Evolutionary conservation across 202 grass and related monocot species (phyloP).

Genomic region (Schoenoplectus triqueter): DNA sequence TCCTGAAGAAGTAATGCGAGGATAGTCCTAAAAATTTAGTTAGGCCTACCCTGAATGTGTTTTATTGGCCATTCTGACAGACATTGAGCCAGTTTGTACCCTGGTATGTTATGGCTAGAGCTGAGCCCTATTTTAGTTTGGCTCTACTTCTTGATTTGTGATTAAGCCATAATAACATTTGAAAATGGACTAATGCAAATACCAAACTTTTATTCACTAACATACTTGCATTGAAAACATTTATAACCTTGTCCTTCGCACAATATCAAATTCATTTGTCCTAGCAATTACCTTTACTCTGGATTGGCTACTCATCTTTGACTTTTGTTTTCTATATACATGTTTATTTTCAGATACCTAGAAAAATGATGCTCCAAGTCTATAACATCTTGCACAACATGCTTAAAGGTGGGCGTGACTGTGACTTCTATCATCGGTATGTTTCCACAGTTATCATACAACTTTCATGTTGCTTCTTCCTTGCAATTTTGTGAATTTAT

Average conservation of each 20-base stretch:
- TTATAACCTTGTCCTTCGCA: not conserved
- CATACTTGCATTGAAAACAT: constrained; percentile 17
- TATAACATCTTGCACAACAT: constrained; percentile 93
- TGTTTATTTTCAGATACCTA: constrained; percentile 75
- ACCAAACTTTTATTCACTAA: constrained; percentile 5
- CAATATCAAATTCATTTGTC: constrained; percentile 32
- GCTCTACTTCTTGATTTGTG: constrained; percentile 4
- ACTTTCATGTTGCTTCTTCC: constrained; percentile 34
- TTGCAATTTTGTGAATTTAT: constrained; percentile 25
- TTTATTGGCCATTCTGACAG: not conserved
- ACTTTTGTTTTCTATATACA: constrained; percentile 8
- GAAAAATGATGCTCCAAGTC: constrained; percentile 98
- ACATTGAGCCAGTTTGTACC: not conserved
- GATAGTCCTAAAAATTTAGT: not conserved
- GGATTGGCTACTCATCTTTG: constrained; percentile 14
- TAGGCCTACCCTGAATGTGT: not conserved
- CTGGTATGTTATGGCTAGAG: not conserved
- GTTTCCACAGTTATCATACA: constrained; percentile 33
- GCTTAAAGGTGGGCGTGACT: constrained; percentile 93
- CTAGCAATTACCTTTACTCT: not conserved
- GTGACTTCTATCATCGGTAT: constrained; percentile 97
- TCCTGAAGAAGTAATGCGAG: not conserved
- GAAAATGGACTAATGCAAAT: constrained; percentile 4
- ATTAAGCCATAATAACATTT: not conserved
- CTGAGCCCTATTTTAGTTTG: not conserved